Evolutionary conservation across 1,139 yeast genomes (phyloP), one percentile per base, ranked within the genome.

Genomic region (Magnusiomyces paraingens): DNA sequence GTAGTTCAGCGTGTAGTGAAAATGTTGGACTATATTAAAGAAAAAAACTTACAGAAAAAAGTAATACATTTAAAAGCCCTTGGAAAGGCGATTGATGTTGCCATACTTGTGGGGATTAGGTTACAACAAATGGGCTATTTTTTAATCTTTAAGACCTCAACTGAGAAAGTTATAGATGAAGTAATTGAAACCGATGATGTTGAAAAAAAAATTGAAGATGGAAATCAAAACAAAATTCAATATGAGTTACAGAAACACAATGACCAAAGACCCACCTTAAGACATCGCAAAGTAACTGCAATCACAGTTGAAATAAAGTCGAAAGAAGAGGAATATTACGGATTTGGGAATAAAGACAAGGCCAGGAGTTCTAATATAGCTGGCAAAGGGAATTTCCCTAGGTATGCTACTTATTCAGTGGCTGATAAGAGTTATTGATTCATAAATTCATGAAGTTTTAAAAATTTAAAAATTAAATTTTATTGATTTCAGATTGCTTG

Each of bases 71-170:
- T 70, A 6, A 53, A 62, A 4, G 73, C 70, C 2, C 58, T 66
- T 17, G 73, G 73, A 2, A 60, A 62, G 36, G 69, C 71, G 10
- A 66, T 68, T 18, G 69, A 66, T 46, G 56, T 58, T 38, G 70
- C 65, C 11, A 56, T 67, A 45, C 59, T 64, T 21, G 57, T 70
- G 2, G 72, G 65, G 1, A 51, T 63, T 35, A 63, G 68, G 51
- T 63, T 69, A 32, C 64, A 61, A 47, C 55, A 52, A 17, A 56
- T 61, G 6, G 65, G 66, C 12, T 59, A 64, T 45, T 49, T 55
- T n/a, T 58, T 63, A 1, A 64, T 63, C 14, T 53, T 62, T 11
- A 49, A 52, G 12, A 63, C 68, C 0, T 45, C 52, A 3, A 57
- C 62, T 1, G 49, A 60, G 4, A 51, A 52, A 12, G 64, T 65